phyloP scores from a whole-genome alignment of 2,329 filamentous ascomycete species.

The Calonectria honghensis region DNA sequence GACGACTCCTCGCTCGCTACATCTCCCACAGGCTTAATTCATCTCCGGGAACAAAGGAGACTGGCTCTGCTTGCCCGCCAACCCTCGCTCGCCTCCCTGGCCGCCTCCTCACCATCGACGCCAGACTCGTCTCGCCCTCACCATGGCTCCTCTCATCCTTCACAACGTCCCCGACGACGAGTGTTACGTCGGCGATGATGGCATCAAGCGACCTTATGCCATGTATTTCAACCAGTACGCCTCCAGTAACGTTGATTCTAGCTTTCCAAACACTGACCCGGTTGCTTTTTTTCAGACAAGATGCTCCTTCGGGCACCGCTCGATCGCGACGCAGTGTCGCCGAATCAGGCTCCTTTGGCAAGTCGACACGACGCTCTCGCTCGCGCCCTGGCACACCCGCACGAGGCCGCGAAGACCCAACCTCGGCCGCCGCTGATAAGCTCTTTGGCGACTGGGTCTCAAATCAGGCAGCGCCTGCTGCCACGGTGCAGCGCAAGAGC shows the following conservation, averaged over 20 bases:
- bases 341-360: constrained; percentile 80
- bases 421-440: constrained; percentile 76
- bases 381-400: constrained; percentile 77
- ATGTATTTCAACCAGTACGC: constrained; percentile 79
- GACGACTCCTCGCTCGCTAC: constrained; percentile 7
- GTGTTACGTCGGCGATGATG: constrained; percentile 79
- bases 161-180: constrained; percentile 82
- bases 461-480: constrained; percentile 63
- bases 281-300: constrained; percentile 64
- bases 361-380: constrained; percentile 78
- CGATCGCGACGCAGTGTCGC: constrained; percentile 73
- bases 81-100: constrained; percentile 13
- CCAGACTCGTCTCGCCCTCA: constrained; percentile 5
- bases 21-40: constrained; percentile 5
- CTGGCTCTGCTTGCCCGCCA: constrained; percentile 1
- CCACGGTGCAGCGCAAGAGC: constrained; percentile 59
- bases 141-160: constrained; percentile 79
- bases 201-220: constrained; percentile 78
- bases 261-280: constrained; percentile 36
- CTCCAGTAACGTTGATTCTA: neutral
- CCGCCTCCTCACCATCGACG: constrained; percentile 22
- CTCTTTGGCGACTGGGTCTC: constrained; percentile 77
- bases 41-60: constrained; percentile 16
- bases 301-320: constrained; percentile 68
- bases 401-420: constrained; percentile 75